phyloP scores from a whole-genome alignment of 2,329 filamentous ascomycete species.

The Botrytis fabae region DNA sequence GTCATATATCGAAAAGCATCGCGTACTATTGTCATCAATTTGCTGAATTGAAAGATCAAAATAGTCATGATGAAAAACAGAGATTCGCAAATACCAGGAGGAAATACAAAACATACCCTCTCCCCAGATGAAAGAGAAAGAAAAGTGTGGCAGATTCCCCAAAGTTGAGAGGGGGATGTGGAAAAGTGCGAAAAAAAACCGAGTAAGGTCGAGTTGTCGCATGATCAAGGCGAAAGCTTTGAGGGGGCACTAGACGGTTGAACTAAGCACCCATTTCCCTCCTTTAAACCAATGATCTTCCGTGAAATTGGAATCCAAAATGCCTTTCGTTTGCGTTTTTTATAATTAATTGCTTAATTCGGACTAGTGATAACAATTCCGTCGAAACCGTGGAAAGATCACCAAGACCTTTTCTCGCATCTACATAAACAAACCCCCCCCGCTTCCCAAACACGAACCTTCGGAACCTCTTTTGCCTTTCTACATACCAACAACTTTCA shows the following conservation, averaged over 20 bases:
- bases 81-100: not conserved
- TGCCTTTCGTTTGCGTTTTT: constrained; percentile 19
- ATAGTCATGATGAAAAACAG: not conserved
- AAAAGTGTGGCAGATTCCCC: not conserved
- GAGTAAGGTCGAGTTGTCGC: constrained; percentile 17
- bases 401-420: constrained; percentile 14
- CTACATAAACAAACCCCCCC: constrained; percentile 22
- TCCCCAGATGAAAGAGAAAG: constrained; percentile 1
- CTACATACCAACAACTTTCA: not conserved
- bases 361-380: constrained; percentile 13
- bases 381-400: constrained; percentile 3
- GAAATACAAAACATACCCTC: not conserved
- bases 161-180: constrained; percentile 5
- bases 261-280: constrained; percentile 7
- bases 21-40: not conserved
- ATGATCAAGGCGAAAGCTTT: constrained; percentile 20
- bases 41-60: not conserved
- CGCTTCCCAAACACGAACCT: constrained; percentile 13
- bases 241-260: not conserved
- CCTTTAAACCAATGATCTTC: not conserved
- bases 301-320: not conserved
- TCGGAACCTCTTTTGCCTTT: constrained; percentile 17
- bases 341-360: constrained; percentile 18
- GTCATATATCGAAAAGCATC: not conserved
- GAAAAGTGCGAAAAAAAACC: constrained; percentile 5